Percentiles rank a stretch among this genome's conserved stretches.
Conservation (phyloP, 1,139 yeast species). For the Lodderomyces margitis region DNA sequence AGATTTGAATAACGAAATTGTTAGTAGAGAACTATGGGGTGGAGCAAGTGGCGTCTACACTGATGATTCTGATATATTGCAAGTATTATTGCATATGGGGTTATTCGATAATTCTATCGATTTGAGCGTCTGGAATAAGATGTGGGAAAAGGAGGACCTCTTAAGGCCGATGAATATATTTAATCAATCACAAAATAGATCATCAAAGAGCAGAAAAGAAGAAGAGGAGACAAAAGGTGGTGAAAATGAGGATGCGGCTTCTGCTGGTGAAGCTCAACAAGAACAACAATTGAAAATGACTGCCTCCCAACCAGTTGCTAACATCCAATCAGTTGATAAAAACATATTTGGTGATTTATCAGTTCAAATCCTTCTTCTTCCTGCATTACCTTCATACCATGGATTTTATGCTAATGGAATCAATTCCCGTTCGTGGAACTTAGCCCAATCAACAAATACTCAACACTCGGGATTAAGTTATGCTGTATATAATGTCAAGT, state of each 20-base stretch:
- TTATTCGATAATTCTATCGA: slow-evolving; percentile 37
- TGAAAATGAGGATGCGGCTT: neutral
- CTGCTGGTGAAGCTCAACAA: neutral
- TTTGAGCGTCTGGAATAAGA: slow-evolving; percentile 32
- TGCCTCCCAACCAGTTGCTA: too few relatives aligned
- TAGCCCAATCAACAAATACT: slow-evolving; percentile 14
- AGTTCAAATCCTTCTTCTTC: slow-evolving; percentile 69
- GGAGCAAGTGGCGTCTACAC: slow-evolving; percentile 76
- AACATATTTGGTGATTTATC: slow-evolving; percentile 52
- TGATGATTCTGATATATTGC: slow-evolving; percentile 84
- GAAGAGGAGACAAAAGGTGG: slow-evolving; percentile 39
- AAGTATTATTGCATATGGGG: slow-evolving; percentile 75
- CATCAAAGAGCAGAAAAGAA: slow-evolving; percentile 19
- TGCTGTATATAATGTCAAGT: slow-evolving; percentile 54
- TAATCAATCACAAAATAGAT: neutral
- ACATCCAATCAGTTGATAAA: slow-evolving; percentile 19
- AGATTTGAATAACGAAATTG: slow-evolving; percentile 43
- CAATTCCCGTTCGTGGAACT: slow-evolving; percentile 69
- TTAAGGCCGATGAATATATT: slow-evolving; percentile 21
- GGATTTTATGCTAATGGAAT: slow-evolving; percentile 69
- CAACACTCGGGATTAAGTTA: slow-evolving; percentile 71
- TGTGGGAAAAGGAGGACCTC: slow-evolving; percentile 30
- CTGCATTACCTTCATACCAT: slow-evolving; percentile 57
- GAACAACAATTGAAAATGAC: too few relatives aligned
- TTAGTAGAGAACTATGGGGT: slow-evolving; percentile 75